A percentile compares a stretch with the other conserved stretches of the same genome.
These are phyloP conservation scores for Halenospora varia DNA, from an alignment of 495 filamentous ascomycete genomes.

Conservation along the genomic window DNA sequence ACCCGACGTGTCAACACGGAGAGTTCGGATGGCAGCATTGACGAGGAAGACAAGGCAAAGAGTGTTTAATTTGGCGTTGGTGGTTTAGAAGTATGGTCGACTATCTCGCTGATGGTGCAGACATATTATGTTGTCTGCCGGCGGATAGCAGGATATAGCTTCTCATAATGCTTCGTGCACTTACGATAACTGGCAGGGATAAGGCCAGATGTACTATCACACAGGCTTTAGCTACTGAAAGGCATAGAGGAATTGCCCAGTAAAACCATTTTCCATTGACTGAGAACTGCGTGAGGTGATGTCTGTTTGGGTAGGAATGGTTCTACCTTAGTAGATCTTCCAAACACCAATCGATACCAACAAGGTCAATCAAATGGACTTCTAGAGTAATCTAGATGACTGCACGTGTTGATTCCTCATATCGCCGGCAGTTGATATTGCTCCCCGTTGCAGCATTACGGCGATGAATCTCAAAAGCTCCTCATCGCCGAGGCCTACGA, in stretches of 20 bases:
- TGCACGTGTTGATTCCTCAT: no score
- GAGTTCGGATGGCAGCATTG: conserved; percentile 40
- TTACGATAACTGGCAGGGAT: conserved; percentile 22
- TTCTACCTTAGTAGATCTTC: no score
- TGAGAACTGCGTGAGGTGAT: neutral
- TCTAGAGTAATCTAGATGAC: no score
- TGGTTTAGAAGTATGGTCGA: conserved; percentile 16
- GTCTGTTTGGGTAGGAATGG: neutral
- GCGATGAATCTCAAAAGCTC: neutral
- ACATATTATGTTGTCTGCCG: conserved; percentile 18
- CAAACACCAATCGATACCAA: no score
- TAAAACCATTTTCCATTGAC: conserved; percentile 3
- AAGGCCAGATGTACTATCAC: conserved; percentile 25
- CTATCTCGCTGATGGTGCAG: conserved; percentile 13
- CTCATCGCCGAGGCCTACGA: neutral
- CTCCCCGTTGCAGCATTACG: neutral
- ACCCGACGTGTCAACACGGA: conserved; percentile 45
- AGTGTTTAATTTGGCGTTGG: conserved; percentile 20
- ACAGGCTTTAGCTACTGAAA: conserved; percentile 19
- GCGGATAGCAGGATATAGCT: conserved; percentile 20
- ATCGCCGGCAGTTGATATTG: neutral
- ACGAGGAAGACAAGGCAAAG: conserved; percentile 38
- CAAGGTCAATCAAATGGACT: no score
- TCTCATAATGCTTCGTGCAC: conserved; percentile 13
- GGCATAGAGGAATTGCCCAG: conserved; percentile 26